A percentile compares a stretch with the other conserved stretches of the same genome.
phyloP scores from a whole-genome alignment of 2,329 filamentous ascomycete genomes.

The Diplocarpon rosae region DNA sequence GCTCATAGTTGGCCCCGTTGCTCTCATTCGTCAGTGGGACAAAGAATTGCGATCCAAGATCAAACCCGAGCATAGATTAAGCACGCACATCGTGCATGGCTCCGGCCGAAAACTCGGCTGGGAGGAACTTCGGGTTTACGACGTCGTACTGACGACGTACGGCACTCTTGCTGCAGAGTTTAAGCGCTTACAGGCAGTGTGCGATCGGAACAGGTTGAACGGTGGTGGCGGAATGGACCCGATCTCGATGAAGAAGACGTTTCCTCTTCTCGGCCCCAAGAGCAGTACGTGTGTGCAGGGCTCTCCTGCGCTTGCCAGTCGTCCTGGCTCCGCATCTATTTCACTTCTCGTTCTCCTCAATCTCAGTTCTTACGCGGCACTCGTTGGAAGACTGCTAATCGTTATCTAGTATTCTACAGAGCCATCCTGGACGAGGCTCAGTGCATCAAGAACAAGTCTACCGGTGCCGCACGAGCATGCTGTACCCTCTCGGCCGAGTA shows the following conservation, averaged over 20 bases:
- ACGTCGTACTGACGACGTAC: slow-evolving; percentile 72
- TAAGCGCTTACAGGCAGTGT: slow-evolving; percentile 47
- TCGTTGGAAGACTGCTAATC: too few species aligned
- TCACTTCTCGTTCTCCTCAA: too few species aligned
- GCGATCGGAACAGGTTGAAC: slow-evolving; percentile 20
- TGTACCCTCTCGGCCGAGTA: slow-evolving; percentile 47
- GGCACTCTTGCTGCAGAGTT: slow-evolving; percentile 58
- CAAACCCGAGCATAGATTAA: slow-evolving; percentile 45
- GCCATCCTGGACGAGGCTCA: slow-evolving; percentile 73
- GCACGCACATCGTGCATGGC: slow-evolving; percentile 59
- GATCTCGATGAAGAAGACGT: slow-evolving; percentile 23
- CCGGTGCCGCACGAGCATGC: slow-evolving; percentile 49
- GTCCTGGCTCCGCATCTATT: too few species aligned
- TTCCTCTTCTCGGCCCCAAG: slow-evolving; percentile 43
- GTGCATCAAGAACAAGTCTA: slow-evolving; percentile 64
- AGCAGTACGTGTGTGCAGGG: slow-evolving; percentile 27
- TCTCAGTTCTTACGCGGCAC: too few species aligned
- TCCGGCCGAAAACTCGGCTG: slow-evolving; percentile 45
- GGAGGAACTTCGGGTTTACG: slow-evolving; percentile 50
- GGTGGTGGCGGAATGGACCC: slow-evolving; percentile 29
- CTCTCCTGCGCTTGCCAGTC: too few species aligned
- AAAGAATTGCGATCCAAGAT: slow-evolving; percentile 66
- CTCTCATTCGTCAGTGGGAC: slow-evolving; percentile 75
- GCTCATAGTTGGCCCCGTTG: slow-evolving; percentile 72
- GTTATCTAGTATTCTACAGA: slow-evolving; percentile 42